Conservation (phyloP, 306 rosid species). For the Dalbergia cochinchinensis region DNA sequence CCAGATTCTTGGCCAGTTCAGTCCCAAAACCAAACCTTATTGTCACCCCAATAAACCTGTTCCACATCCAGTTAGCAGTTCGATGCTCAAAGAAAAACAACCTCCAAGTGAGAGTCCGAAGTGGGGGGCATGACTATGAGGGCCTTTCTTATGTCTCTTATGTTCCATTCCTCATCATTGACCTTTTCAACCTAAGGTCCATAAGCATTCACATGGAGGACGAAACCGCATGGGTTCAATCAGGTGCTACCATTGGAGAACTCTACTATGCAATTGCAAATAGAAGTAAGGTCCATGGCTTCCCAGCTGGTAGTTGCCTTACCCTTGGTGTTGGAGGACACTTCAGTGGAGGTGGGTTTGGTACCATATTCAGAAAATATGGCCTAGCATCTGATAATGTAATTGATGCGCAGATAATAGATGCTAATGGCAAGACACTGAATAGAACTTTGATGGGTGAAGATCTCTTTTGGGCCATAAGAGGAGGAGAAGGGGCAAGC, state of each 20-base stretch:
- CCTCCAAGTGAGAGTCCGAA: conserved; percentile 39
- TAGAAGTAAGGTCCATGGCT: conserved; percentile 40
- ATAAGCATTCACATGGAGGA: conserved; percentile 36
- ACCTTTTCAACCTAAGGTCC: conserved; percentile 38
- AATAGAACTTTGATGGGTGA: conserved; percentile 50
- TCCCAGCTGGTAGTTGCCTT: conserved; percentile 50
- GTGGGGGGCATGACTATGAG: conserved; percentile 55
- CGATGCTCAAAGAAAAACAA: conserved; percentile 30
- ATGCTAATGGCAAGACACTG: conserved; percentile 42
- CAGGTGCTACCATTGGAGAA: conserved; percentile 55
- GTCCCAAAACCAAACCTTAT: conserved; percentile 57
- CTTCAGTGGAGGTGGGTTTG: conserved; percentile 51
- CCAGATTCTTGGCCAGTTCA: conserved; percentile 47
- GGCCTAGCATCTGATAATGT: conserved; percentile 50
- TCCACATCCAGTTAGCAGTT: conserved; percentile 43
- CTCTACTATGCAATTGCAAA: conserved; percentile 46
- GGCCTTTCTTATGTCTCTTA: conserved; percentile 48
- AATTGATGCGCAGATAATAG: conserved; percentile 40
- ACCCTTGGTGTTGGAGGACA: conserved; percentile 55
- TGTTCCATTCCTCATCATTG: conserved; percentile 43
- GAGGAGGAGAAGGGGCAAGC: conserved; percentile 55
- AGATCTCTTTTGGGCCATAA: conserved; percentile 54
- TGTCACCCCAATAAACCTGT: conserved; percentile 48
- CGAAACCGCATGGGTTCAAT: conserved; percentile 50
- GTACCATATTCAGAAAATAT: conserved; percentile 45